A percentile compares a stretch with the other conserved stretches of the same genome.
phyloP scores from a whole-genome alignment of 2,329 filamentous ascomycete genomes.

The Fusarium falciforme region DNA sequence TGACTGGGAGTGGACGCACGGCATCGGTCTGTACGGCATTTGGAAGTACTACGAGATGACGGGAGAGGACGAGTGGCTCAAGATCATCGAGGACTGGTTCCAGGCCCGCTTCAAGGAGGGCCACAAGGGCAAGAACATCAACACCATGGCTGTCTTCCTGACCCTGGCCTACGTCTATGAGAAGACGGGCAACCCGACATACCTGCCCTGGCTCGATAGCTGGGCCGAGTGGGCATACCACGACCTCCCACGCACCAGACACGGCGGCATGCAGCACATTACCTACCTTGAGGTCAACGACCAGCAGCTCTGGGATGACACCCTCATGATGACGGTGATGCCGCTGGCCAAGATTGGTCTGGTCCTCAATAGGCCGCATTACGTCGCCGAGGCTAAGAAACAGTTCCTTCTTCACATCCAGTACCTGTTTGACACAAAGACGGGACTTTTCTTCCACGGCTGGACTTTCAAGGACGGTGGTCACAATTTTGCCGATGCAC shows the following conservation, averaged over 20 bases:
- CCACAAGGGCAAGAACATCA: slow-evolving; percentile 86
- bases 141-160: slow-evolving; percentile 83
- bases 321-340: slow-evolving; percentile 88
- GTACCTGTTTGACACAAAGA: slow-evolving; percentile 78
- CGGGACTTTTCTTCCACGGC: slow-evolving; percentile 83
- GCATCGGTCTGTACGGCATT: slow-evolving; percentile 82
- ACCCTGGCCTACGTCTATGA: slow-evolving; percentile 84
- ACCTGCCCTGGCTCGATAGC: slow-evolving; percentile 80
- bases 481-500: slow-evolving; percentile 69
- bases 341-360: slow-evolving; percentile 84
- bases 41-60: slow-evolving; percentile 85
- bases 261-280: slow-evolving; percentile 79
- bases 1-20: slow-evolving; percentile 87
- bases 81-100: slow-evolving; percentile 81
- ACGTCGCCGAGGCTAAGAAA: slow-evolving; percentile 80
- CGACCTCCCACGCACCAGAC: slow-evolving; percentile 77
- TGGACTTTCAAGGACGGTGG: slow-evolving; percentile 80
- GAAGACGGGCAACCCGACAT: slow-evolving; percentile 74
- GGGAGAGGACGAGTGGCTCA: slow-evolving; percentile 67
- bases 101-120: slow-evolving; percentile 73
- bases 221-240: slow-evolving; percentile 89
- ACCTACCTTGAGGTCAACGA: slow-evolving; percentile 79
- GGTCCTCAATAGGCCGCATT: slow-evolving; percentile 75
- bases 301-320: slow-evolving; percentile 86
- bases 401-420: slow-evolving; percentile 84